A percentile compares a stretch with the other conserved stretches of the same genome.
These are phyloP conservation scores for Saraca asoca DNA, from an alignment of 331 rosid genomes.

Conservation along the genomic window DNA sequence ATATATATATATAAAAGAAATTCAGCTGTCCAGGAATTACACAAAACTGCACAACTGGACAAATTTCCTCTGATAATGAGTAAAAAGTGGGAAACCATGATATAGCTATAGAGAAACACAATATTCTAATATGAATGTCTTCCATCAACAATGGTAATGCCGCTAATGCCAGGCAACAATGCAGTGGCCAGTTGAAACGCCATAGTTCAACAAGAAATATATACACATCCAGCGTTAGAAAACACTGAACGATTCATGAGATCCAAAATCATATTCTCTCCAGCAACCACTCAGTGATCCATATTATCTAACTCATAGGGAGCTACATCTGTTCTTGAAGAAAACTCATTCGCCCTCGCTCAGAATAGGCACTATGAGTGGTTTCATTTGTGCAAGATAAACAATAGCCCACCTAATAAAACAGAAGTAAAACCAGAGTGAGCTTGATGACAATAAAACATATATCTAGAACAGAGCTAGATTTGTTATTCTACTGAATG, in stretches of 20 bases:
- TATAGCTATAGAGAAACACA: no score
- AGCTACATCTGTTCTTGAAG: constrained; percentile 12
- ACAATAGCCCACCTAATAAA: constrained; percentile 76
- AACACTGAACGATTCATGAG: constrained; percentile 23
- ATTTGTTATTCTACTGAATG: not conserved
- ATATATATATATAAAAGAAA: no score
- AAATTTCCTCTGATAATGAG: no score
- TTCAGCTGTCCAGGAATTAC: no score
- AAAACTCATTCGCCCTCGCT: constrained; percentile 58
- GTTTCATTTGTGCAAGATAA: constrained; percentile 82
- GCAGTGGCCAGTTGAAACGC: constrained; percentile 31
- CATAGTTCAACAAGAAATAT: constrained; percentile 39
- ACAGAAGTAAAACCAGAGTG: constrained; percentile 17
- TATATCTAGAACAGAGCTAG: not conserved
- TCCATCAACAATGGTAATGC: constrained; percentile 32
- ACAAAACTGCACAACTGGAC: no score
- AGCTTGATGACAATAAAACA: not conserved
- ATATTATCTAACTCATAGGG: constrained; percentile 26
- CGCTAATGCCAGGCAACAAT: constrained; percentile 21
- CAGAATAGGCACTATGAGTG: constrained; percentile 69
- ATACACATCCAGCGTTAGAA: constrained; percentile 33
- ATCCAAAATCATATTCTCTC: constrained; percentile 37
- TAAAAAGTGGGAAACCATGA: no score
- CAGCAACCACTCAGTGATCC: constrained; percentile 28
- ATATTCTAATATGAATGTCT: no score